Percentiles rank a stretch among this genome's conserved stretches.
phyloP scores from a whole-genome alignment of 805 yeast species.

The Metschnikowia lochheadii region DNA sequence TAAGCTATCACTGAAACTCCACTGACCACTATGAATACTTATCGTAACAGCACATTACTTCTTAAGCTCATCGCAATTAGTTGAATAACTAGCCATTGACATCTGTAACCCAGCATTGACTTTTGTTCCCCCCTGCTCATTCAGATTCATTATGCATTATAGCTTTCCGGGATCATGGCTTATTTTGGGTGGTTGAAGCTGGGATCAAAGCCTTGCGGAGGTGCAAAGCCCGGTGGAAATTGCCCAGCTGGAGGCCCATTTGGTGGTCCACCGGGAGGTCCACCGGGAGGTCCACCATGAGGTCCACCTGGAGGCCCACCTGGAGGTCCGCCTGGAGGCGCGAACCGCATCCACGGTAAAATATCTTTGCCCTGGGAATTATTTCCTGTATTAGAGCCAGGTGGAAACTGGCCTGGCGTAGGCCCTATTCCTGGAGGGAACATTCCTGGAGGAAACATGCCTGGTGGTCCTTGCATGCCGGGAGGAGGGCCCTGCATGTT shows the following conservation, averaged over 20 bases:
- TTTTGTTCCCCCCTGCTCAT: no score
- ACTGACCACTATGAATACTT: no score
- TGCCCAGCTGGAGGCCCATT: constrained; percentile 8
- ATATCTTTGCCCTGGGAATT: constrained; percentile 5
- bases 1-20: no score
- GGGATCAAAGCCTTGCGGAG: constrained; percentile 6
- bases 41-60: no score
- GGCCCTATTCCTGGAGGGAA: constrained; percentile 29
- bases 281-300: constrained; percentile 3
- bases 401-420: constrained; percentile 9
- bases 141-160: no score
- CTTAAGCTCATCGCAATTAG: no score
- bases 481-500: constrained; percentile 7
- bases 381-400: not conserved
- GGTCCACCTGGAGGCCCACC: not conserved
- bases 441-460: constrained; percentile 32
- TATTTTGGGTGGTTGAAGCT: constrained; percentile 1
- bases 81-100: no score
- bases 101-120: no score
- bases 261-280: constrained; percentile 6
- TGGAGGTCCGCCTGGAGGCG: constrained; percentile 6
- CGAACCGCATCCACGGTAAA: constrained; percentile 17
- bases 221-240: constrained; percentile 12
- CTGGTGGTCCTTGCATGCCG: constrained; percentile 12
- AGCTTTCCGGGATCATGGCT: not conserved